A percentile compares a stretch with the other conserved stretches of the same genome.
These are phyloP conservation scores for Anethum foeniculum DNA, from an alignment of 140 eudicot species.

Conservation along the genomic window DNA sequence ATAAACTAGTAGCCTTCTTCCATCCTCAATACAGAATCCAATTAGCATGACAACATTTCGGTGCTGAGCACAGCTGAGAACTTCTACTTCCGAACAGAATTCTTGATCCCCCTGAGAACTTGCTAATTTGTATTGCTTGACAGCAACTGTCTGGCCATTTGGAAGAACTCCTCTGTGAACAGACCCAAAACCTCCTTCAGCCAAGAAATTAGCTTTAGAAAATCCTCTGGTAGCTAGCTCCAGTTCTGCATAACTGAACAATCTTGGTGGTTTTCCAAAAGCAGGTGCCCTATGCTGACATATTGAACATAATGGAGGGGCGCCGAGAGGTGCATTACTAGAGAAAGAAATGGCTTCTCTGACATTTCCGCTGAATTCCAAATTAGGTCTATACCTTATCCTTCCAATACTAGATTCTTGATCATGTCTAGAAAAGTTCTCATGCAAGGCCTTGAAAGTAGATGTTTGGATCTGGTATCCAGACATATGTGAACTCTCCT, in stretches of 20 bases:
- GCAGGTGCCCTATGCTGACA: slow-evolving; percentile 93
- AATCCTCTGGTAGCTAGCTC: slow-evolving; percentile 95
- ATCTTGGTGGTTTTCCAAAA: slow-evolving; percentile 87
- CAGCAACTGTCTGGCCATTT: slow-evolving; percentile 89
- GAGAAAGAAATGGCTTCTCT: slow-evolving; percentile 83
- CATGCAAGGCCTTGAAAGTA: slow-evolving; percentile 34
- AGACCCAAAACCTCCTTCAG: slow-evolving; percentile 94
- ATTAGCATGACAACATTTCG: slow-evolving; percentile 92
- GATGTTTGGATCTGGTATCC: slow-evolving; percentile 28
- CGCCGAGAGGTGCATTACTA: slow-evolving; percentile 52
- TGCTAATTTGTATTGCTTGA: slow-evolving; percentile 89
- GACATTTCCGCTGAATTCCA: slow-evolving; percentile 56
- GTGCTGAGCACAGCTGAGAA: slow-evolving; percentile 96
- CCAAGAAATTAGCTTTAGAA: slow-evolving; percentile 84
- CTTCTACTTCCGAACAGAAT: slow-evolving; percentile 96
- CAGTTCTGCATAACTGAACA: slow-evolving; percentile 88
- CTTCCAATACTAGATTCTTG: slow-evolving; percentile 47
- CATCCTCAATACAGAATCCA: slow-evolving; percentile 89
- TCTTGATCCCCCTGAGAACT: slow-evolving; percentile 97
- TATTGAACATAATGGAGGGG: slow-evolving; percentile 96
- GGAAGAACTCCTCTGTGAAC: slow-evolving; percentile 93
- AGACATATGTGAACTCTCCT: slow-evolving; percentile 32
- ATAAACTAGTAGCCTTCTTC: slow-evolving; percentile 74
- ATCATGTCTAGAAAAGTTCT: slow-evolving; percentile 46
- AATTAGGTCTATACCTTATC: slow-evolving; percentile 39